These are phyloP conservation scores for Lablab purpureus DNA, from an alignment of 306 rosid species.

Conservation along the genomic window DNA sequence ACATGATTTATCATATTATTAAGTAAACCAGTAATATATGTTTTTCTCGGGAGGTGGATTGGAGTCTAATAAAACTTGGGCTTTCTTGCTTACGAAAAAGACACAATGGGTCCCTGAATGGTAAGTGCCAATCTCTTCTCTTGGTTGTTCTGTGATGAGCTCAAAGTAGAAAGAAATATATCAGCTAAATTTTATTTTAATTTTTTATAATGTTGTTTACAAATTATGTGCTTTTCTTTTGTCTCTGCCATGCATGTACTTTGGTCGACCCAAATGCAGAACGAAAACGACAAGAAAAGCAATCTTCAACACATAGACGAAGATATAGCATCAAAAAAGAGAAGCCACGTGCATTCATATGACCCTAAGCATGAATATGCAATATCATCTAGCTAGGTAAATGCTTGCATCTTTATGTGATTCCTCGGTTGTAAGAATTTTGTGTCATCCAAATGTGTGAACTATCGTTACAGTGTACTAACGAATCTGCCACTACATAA, in stretches of 20 bases:
- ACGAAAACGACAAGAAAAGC: slow-evolving; percentile 21
- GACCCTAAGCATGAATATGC: not conserved
- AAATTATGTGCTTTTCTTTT: not conserved
- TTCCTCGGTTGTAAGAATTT: not conserved
- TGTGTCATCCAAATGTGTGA: slow-evolving; percentile 2
- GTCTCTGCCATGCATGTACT: not conserved
- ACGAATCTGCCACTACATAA: not conserved
- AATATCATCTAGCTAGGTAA: not conserved
- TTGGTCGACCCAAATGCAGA: slow-evolving; percentile 5
- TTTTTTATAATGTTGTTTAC: not conserved
- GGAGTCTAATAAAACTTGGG: too few species aligned
- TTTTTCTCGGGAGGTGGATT: too few species aligned
- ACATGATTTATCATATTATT: not conserved
- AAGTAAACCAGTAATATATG: too few species aligned
- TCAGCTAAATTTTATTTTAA: not conserved
- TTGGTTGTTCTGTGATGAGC: not conserved
- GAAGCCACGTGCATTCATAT: not conserved
- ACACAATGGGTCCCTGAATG: not conserved
- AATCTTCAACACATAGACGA: not conserved
- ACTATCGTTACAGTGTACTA: not conserved
- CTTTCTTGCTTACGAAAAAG: not conserved
- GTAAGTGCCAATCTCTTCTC: not conserved
- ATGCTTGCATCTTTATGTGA: not conserved
- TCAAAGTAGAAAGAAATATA: not conserved
- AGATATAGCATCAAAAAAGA: not conserved